phyloP scores from a whole-genome alignment of 768 basidiomycete genomes.

The Ramaria rubella region DNA sequence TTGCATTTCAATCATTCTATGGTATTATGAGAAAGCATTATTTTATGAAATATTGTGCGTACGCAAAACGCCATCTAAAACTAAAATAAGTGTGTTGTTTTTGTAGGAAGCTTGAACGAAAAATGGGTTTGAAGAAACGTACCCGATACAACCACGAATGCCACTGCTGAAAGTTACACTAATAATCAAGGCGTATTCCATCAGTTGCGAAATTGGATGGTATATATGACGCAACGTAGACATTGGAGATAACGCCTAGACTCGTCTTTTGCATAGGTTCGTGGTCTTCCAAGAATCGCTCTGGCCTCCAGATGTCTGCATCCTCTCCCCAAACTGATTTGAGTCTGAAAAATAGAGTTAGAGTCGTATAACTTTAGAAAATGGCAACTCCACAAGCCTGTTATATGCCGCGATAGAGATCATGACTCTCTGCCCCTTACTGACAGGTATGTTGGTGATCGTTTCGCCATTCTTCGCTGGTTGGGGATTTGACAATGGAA shows the following conservation, averaged over 20 bases:
- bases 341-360: no score
- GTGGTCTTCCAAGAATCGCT: conserved; percentile 29
- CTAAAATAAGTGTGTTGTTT: not conserved
- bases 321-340: no score
- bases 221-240: not conserved
- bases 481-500: conserved; percentile 34
- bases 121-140: not conserved
- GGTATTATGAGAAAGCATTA: not conserved
- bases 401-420: conserved; percentile 44
- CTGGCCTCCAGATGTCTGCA: conserved; percentile 53
- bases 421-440: conserved; percentile 42
- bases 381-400: conserved; percentile 19
- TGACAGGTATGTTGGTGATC: conserved; percentile 33
- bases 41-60: not conserved
- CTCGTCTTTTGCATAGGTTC: not conserved
- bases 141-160: conserved; percentile 4
- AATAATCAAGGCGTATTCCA: no score
- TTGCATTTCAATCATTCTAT: conserved; percentile 24
- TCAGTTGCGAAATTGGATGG: not conserved
- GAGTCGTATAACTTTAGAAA: conserved; percentile 46
- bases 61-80: conserved; percentile 5
- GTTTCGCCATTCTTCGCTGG: conserved; percentile 20
- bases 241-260: not conserved
- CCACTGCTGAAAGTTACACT: conserved; percentile 5
- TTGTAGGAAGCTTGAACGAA: not conserved